Evolutionary conservation across 1,139 yeast genomes (phyloP).

Genomic region (Tardiomyces depauwii): DNA sequence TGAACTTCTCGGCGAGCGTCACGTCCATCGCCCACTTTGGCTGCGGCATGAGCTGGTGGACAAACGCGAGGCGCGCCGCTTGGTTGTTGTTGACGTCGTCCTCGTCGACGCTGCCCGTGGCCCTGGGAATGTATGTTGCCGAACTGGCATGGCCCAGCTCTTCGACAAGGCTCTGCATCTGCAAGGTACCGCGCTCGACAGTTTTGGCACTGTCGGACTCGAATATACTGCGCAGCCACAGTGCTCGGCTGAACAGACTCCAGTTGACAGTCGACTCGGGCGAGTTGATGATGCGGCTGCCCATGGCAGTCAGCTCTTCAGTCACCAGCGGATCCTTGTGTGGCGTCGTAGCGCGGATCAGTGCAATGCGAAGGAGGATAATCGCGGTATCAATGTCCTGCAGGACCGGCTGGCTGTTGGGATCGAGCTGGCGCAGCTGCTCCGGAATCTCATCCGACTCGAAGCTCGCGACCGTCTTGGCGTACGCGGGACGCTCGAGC

Average conservation of each 20-base stretch:
- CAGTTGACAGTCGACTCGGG: constrained; percentile 47
- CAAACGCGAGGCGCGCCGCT: constrained; percentile 49
- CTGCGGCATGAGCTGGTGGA: constrained; percentile 64
- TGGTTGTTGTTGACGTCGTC: constrained; percentile 14
- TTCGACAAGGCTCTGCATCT: constrained; percentile 85
- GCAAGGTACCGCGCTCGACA: constrained; percentile 86
- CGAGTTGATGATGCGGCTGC: constrained; percentile 55
- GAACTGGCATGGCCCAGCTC: constrained; percentile 62
- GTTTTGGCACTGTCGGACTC: constrained; percentile 79
- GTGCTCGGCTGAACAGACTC: constrained; percentile 69
- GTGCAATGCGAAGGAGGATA: constrained; percentile 53
- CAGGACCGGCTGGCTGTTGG: constrained; percentile 70
- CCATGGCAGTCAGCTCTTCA: constrained; percentile 71
- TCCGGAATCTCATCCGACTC: constrained; percentile 40
- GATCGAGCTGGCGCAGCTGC: constrained; percentile 48
- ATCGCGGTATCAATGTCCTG: constrained; percentile 63
- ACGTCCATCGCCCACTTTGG: constrained; percentile 86
- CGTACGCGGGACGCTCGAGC: constrained; percentile 57
- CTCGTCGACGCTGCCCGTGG: constrained; percentile 25
- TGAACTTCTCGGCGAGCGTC: constrained; percentile 73
- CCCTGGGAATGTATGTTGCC: constrained; percentile 48
- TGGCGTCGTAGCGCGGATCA: constrained; percentile 62
- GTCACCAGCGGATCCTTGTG: constrained; percentile 57
- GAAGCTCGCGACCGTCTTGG: constrained; percentile 19
- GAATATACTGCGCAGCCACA: constrained; percentile 82